A percentile compares a stretch with the other conserved stretches of the same genome.
Conservation (phyloP, 805 yeast genomes). For the Candida nitratophila region DNA sequence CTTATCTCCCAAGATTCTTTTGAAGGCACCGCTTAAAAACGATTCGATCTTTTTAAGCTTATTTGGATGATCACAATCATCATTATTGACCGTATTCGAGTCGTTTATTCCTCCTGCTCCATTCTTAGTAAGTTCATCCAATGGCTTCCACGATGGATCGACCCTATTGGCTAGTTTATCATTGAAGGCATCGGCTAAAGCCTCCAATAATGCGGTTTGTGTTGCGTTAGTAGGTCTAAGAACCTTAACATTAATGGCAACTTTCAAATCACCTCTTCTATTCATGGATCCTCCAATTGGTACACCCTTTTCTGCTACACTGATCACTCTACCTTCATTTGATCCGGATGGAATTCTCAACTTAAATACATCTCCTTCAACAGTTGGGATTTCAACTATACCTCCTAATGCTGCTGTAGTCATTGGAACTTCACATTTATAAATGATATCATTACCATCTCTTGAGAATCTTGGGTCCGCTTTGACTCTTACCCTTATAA, state of each 20-base stretch:
- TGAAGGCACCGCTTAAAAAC: constrained; percentile 52
- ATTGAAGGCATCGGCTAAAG: constrained; percentile 83
- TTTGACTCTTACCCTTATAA: constrained; percentile 70
- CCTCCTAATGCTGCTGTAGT: constrained; percentile 98
- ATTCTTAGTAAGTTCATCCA: constrained; percentile 16
- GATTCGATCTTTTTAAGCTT: constrained; percentile 50
- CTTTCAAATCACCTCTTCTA: constrained; percentile 75
- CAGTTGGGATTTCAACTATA: constrained; percentile 80
- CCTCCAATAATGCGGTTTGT: constrained; percentile 85
- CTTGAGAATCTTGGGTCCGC: constrained; percentile 69
- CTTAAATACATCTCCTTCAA: constrained; percentile 65
- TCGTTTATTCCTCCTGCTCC: background rate
- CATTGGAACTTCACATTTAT: constrained; percentile 67
- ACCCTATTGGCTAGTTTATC: constrained; percentile 74
- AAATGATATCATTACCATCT: constrained; percentile 57
- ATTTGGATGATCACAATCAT: constrained; percentile 32
- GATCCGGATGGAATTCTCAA: constrained; percentile 81
- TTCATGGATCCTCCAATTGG: constrained; percentile 42
- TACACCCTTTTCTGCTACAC: constrained; percentile 82
- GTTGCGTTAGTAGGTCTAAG: constrained; percentile 73
- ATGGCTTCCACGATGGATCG: constrained; percentile 39
- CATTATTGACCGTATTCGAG: constrained; percentile 2
- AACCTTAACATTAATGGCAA: constrained; percentile 63
- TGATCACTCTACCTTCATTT: constrained; percentile 63
- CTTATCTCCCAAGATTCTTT: constrained; percentile 28